Evolutionary conservation across 2,329 filamentous ascomycete genomes (phyloP).

Genomic region (Capronia epimyces): DNA sequence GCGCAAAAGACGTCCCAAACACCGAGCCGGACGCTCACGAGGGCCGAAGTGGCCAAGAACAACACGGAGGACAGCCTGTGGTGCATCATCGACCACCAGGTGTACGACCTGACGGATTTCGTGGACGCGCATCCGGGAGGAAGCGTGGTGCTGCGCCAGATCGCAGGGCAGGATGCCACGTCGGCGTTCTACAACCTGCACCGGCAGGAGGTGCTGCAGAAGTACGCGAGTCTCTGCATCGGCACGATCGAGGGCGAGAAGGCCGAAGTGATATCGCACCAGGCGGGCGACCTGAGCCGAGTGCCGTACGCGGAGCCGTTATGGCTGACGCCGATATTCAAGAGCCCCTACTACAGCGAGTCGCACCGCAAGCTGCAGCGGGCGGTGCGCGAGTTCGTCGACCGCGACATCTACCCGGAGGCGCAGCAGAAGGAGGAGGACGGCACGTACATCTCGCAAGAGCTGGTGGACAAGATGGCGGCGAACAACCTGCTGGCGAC

Average conservation of each 20-base stretch:
- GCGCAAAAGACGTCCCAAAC: conserved; percentile 18
- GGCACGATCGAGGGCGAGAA: conserved; percentile 71
- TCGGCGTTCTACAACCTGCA: conserved; percentile 71
- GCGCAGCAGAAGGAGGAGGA: conserved; percentile 66
- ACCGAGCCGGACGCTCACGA: conserved; percentile 17
- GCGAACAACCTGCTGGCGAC: conserved; percentile 63
- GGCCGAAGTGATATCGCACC: conserved; percentile 64
- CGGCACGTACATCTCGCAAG: conserved; percentile 58
- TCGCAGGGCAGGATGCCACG: conserved; percentile 42
- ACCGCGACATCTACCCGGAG: conserved; percentile 56
- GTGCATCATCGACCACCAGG: conserved; percentile 55
- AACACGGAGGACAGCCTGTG: conserved; percentile 47
- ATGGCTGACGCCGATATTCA: conserved; percentile 73
- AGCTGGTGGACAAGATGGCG: conserved; percentile 61
- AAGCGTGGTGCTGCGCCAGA: conserved; percentile 37
- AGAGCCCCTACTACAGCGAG: conserved; percentile 64
- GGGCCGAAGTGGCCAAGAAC: conserved; percentile 45
- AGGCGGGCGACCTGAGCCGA: conserved; percentile 64
- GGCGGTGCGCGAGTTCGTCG: conserved; percentile 60
- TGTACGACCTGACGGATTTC: conserved; percentile 57
- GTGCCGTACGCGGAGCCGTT: conserved; percentile 82
- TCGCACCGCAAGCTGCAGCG: conserved; percentile 63
- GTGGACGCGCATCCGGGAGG: conserved; percentile 54
- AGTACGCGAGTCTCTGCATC: conserved; percentile 69
- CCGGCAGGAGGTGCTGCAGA: conserved; percentile 78